A percentile compares a stretch with the other conserved stretches of the same genome.
Conservation (phyloP, 148 eudicot species). For the Amaranthus cruentus region DNA sequence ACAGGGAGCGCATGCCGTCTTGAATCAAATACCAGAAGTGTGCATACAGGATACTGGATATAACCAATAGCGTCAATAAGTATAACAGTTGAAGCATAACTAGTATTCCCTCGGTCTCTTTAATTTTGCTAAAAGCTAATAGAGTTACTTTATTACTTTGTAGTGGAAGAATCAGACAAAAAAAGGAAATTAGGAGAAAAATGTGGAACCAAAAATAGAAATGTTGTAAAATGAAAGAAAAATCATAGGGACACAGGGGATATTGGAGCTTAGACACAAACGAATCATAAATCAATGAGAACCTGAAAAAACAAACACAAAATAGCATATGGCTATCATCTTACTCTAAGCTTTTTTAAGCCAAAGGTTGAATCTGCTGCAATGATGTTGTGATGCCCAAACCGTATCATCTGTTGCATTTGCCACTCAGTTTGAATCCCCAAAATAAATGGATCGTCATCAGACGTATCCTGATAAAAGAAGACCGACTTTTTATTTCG, state of each 20-base stretch:
- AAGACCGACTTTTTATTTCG: constrained; percentile 81
- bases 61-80: constrained; percentile 31
- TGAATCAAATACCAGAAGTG: constrained; percentile 96
- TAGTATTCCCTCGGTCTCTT: neutral
- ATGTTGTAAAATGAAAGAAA: no score
- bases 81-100: constrained; percentile 17
- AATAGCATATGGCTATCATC: constrained; percentile 13
- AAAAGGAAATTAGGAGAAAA: no score
- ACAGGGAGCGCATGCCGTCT: constrained; percentile 97
- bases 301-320: neutral
- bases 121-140: no score
- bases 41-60: constrained; percentile 84
- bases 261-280: neutral
- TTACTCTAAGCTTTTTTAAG: constrained; percentile 80
- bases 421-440: constrained; percentile 99
- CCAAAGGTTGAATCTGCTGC: constrained; percentile 93
- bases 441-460: constrained; percentile 64
- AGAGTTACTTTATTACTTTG: no score
- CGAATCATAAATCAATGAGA: constrained; percentile 3
- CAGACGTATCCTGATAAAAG: constrained; percentile 74
- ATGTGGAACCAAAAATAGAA: no score
- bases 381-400: constrained; percentile 75
- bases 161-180: no score
- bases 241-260: neutral
- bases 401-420: constrained; percentile 90